phyloP scores from a whole-genome alignment of 768 basidiomycete genomes.

The Termitomyces sp. region DNA sequence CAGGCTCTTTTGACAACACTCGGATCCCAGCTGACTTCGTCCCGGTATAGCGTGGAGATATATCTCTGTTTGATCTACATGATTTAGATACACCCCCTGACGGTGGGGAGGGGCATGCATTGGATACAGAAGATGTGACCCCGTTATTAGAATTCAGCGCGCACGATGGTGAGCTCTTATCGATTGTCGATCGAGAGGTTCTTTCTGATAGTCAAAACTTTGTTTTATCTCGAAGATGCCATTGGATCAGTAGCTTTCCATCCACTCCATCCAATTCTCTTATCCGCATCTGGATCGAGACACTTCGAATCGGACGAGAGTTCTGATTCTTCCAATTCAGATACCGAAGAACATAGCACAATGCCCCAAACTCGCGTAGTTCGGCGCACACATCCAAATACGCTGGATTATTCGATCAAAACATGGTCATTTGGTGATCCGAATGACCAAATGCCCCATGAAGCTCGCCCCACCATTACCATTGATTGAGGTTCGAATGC shows the following conservation, averaged over 20 bases:
- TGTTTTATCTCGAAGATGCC: constrained; percentile 45
- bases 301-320: constrained; percentile 42
- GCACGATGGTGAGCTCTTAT: constrained; percentile 47
- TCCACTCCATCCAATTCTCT: constrained; percentile 51
- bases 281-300: constrained; percentile 78
- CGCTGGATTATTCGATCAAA: constrained; percentile 30
- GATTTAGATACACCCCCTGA: constrained; percentile 5
- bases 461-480: not conserved
- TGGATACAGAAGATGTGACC: constrained; percentile 10
- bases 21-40: not conserved
- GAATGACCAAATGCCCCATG: not conserved
- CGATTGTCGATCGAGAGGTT: not conserved
- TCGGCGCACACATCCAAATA: constrained; percentile 22
- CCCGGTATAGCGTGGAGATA: constrained; percentile 46
- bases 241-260: constrained; percentile 75
- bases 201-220: not conserved
- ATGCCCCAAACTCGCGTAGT: not conserved
- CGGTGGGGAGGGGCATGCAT: constrained; percentile 4
- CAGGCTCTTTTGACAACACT: not conserved
- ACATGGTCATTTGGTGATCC: constrained; percentile 24
- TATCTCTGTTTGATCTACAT: constrained; percentile 57
- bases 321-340: constrained; percentile 22
- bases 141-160: constrained; percentile 43
- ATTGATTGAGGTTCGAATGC: too few relatives aligned
- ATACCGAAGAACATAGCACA: constrained; percentile 12